phyloP scores from a whole-genome alignment of 805 yeast species.

The Metschnikowia henanensis region DNA sequence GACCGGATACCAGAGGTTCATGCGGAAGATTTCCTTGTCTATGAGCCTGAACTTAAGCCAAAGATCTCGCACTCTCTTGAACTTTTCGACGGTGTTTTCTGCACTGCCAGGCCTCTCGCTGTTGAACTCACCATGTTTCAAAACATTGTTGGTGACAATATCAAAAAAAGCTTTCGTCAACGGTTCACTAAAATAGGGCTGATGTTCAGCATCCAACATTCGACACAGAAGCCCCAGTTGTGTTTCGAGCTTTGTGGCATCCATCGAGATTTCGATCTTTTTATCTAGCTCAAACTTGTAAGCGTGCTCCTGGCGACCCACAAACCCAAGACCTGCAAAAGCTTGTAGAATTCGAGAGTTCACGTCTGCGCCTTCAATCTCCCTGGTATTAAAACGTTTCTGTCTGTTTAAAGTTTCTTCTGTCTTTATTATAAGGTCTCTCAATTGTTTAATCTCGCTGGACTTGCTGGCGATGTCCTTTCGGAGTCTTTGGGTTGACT shows the following conservation, averaged over 20 bases:
- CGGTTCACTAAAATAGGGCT: conserved; percentile 19
- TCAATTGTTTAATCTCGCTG: conserved; percentile 20
- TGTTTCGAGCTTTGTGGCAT: conserved; percentile 8
- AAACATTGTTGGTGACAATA: neutral
- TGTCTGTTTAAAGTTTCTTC: conserved; percentile 11
- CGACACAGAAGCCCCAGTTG: conserved; percentile 10
- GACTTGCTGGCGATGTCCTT: conserved; percentile 10
- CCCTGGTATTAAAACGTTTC: conserved; percentile 13
- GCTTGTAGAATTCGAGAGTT: conserved; percentile 28
- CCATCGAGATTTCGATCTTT: conserved; percentile 9
- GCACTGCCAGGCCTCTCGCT: neutral
- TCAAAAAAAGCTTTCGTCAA: conserved; percentile 1
- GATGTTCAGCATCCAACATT: neutral
- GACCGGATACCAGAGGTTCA: conserved; percentile 31
- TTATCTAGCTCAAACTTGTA: conserved; percentile 16
- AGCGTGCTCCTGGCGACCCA: conserved; percentile 3
- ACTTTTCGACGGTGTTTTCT: conserved; percentile 13
- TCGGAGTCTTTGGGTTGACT: conserved; percentile 11
- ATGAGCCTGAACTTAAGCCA: conserved; percentile 18
- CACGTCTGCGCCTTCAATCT: conserved; percentile 15
- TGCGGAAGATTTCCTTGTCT: conserved; percentile 32
- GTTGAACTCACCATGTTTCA: no score
- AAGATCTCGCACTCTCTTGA: conserved; percentile 6
- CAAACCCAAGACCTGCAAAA: conserved; percentile 24
- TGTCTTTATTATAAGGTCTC: conserved; percentile 19